Percentiles rank a stretch among this genome's conserved stretches.
phyloP scores from a whole-genome alignment of 345 rosid genomes.

The Gossypioides kirkii region DNA sequence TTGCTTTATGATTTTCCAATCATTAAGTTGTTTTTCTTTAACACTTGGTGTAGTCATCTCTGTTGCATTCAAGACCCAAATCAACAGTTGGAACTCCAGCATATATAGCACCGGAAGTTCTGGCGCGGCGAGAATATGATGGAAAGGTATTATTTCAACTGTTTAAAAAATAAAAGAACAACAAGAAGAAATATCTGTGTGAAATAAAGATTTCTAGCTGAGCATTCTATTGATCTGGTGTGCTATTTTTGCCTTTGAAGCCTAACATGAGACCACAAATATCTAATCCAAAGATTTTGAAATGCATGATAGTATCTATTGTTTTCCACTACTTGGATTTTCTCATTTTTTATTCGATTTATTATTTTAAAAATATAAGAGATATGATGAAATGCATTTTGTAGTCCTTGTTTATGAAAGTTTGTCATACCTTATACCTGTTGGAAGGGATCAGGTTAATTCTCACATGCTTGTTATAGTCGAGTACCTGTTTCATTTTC shows the following conservation, averaged over 20 bases:
- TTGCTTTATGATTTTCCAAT: constrained; percentile 1
- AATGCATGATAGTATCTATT: constrained; percentile 9
- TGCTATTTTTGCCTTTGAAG: constrained; percentile 9
- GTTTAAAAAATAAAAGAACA: background rate
- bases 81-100: constrained; percentile 97
- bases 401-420: constrained; percentile 8
- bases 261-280: background rate
- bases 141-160: constrained; percentile 48
- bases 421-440: background rate
- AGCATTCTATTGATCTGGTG: background rate
- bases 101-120: constrained; percentile 90
- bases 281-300: constrained; percentile 5
- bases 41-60: constrained; percentile 51
- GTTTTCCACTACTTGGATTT: background rate
- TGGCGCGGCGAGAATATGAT: constrained; percentile 75
- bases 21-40: constrained; percentile 5
- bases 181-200: background rate
- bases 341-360: background rate
- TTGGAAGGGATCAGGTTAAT: constrained; percentile 7
- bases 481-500: background rate
- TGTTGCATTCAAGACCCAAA: constrained; percentile 88
- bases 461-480: constrained; percentile 17
- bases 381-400: constrained; percentile 14
- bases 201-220: background rate
- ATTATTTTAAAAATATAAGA: background rate